phyloP scores from a whole-genome alignment of 2,329 filamentous ascomycete species.

The Thielaviopsis populi region DNA sequence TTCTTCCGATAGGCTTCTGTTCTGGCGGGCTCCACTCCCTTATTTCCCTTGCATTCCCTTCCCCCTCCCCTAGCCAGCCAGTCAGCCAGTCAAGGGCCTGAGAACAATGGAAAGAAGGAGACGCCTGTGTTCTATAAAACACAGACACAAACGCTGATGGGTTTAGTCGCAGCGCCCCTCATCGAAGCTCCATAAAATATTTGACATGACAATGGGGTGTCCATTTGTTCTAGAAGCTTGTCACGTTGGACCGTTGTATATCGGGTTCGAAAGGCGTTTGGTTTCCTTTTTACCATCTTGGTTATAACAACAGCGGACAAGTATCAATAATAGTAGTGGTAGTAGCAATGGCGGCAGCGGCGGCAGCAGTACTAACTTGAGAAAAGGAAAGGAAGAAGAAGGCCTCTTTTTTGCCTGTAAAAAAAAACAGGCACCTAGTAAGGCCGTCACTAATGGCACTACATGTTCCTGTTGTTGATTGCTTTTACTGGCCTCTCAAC shows the following conservation, averaged over 20 bases:
- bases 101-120: not conserved
- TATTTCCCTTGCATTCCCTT: not conserved
- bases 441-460: too few species aligned
- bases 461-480: too few species aligned
- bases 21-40: not conserved
- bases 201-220: not conserved
- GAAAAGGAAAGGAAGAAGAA: too few species aligned
- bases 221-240: constrained; percentile 8
- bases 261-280: not conserved
- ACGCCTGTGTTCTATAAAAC: not conserved
- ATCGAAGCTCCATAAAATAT: not conserved
- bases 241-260: not conserved
- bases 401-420: too few species aligned
- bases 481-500: too few species aligned
- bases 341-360: too few species aligned
- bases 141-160: too few species aligned
- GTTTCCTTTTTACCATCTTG: not conserved
- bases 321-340: too few species aligned
- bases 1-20: too few species aligned
- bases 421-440: too few species aligned
- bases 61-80: not conserved
- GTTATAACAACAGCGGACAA: too few species aligned
- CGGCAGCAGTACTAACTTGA: too few species aligned
- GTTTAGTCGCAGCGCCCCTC: not conserved
- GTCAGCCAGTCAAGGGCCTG: not conserved